Base-by-base conservation (phyloP, 1,284 basidiomycete genomes). In the Malassezia sympodialis region DNA sequence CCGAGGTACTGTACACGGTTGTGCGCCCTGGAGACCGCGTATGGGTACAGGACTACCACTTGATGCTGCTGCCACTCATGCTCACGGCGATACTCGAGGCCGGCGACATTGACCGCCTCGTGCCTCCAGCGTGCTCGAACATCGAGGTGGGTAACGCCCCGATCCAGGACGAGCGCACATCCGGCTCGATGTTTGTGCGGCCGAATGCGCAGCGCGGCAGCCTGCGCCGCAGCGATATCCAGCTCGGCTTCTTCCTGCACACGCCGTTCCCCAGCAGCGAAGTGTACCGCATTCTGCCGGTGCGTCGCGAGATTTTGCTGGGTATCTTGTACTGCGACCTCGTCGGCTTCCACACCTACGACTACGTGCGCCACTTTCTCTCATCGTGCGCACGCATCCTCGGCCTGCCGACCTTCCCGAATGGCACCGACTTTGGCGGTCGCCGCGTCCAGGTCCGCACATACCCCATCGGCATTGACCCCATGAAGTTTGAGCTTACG, bases 381-480 rank as follows among this genome's bases (percentile, higher is more conserved):
- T 96, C 91, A 1, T 93, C 90, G 31, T 96, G 93, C 77, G 96
- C 93, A 2, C 87, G 94, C 45, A 93, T 98, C 63, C 83, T 98
- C 21, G 87, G 86, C 27, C 79, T 96, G n/a, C 85, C 90, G 4
- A 96, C 93, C 1, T 91, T 96, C 85, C 93, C 93, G 5, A 98
- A 98, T 75, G 90, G 93, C 19, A 65, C 96, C 67, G 89, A 94
- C 69, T 93, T 94, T 67, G 89, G 90, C 68, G 90, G 90, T 17
- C 85, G 90, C 17, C 83, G 94, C 61, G 90, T 88, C 14, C 90
- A 96, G 68, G 93, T 98, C 58, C 94, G 93, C 43, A 96, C 93
- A 1, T 98, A 94, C 80, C 93, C 93, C 17, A 98, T 98, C 68
- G 93, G 93, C 54, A 98, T 98, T 64, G 94, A 98, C 72, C 94